These are phyloP conservation scores for Sechiopsis laciniata DNA, from an alignment of 306 rosid species.

Conservation along the genomic window DNA sequence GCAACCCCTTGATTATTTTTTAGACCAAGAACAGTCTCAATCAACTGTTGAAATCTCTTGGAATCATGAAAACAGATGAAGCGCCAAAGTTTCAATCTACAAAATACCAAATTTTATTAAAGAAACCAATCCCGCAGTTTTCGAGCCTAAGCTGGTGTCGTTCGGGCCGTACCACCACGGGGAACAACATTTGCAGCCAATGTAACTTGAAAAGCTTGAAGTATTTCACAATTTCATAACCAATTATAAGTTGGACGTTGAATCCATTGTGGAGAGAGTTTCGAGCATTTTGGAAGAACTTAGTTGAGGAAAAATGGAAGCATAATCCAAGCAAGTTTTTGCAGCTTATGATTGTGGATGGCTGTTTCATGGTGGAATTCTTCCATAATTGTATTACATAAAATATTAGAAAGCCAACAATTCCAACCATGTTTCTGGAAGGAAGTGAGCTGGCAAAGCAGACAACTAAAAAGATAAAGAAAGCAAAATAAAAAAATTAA, in stretches of 20 bases:
- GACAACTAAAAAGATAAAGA: neutral
- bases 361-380: constrained; percentile 48
- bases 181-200: neutral
- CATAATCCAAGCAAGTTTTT: constrained; percentile 18
- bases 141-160: constrained; percentile 26
- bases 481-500: too few species aligned
- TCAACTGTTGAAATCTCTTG: neutral
- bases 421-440: neutral
- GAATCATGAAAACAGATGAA: neutral
- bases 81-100: constrained; percentile 29
- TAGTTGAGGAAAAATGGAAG: constrained; percentile 31
- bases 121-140: constrained; percentile 25
- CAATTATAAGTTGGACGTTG: constrained; percentile 25
- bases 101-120: constrained; percentile 30
- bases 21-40: neutral
- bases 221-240: constrained; percentile 35
- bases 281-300: constrained; percentile 28
- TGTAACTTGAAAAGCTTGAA: constrained; percentile 46
- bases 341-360: constrained; percentile 47
- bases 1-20: too few species aligned
- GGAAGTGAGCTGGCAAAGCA: too few species aligned
- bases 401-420: neutral
- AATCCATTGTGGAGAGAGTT: constrained; percentile 15
- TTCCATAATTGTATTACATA: neutral
- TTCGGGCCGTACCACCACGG: neutral